A percentile compares a stretch with the other conserved stretches of the same genome.
These are phyloP conservation scores for Solanum piurae DNA, from an alignment of 257 asterid genomes.

Conservation along the genomic window DNA sequence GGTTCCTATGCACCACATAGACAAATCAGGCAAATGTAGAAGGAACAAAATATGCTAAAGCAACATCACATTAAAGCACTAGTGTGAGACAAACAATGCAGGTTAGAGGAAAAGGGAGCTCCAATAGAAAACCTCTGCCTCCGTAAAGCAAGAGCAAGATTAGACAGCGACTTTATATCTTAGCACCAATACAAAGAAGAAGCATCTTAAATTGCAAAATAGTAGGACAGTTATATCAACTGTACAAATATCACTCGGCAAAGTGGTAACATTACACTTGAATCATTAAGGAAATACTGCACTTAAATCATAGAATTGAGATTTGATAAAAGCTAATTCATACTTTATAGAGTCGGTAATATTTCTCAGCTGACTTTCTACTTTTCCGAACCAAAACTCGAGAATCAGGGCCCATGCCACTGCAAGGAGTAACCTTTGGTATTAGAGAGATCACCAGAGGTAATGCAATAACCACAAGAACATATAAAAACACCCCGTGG, in stretches of 20 bases:
- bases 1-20: conserved; percentile 46
- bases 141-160: neutral
- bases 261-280: neutral
- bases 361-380: conserved; percentile 96
- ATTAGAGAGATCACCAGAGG: neutral
- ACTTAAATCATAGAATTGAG: neutral
- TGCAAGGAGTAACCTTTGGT: conserved; percentile 22
- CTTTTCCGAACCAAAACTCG: conserved; percentile 97
- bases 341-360: conserved; percentile 86
- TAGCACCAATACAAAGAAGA: neutral
- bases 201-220: neutral
- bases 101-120: neutral
- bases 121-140: neutral
- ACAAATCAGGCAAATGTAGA: neutral
- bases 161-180: neutral
- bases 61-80: neutral
- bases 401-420: conserved; percentile 99
- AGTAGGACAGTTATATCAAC: neutral
- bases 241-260: neutral
- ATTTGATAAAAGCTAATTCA: neutral
- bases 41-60: neutral
- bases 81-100: neutral
- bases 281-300: neutral
- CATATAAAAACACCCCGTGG: neutral
- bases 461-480: neutral